Evolutionary conservation across 2,329 filamentous ascomycete genomes (phyloP), one percentile per base, ranked within the genome.

Genomic region (Aspergillus fumigatus): DNA sequence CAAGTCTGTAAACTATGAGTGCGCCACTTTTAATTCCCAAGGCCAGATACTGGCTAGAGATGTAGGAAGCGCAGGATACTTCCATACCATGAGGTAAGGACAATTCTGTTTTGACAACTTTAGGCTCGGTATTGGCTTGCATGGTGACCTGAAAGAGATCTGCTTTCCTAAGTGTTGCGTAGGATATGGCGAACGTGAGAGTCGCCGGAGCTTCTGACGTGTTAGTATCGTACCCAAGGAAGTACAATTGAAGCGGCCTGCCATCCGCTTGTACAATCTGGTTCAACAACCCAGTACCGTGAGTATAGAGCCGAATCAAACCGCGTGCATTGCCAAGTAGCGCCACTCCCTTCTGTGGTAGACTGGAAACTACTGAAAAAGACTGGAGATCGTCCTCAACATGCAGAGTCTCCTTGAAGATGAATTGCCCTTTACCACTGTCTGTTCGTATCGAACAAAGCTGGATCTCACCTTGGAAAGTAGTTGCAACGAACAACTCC

Each of bases 11-110:
- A 1, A 83, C 52, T 3, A 79, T 79, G 51, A 88, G 66, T 1
- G 75, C 74, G 3, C 86, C 85, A 52, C 73, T 74, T 59, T 84
- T 79, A 40, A 82, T 84, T 1, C 85, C 86, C 8, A 87, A 57
- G 1, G 82, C 61, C n/a, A 82, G 64, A 54, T 71, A 72, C 9
- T 71, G 64, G 11, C 60, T 53, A 3, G 56, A 57, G 1, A 77
- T 58, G 40, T 75, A 65, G 19, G 69, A 68, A 54, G 80, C 80
- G 59, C 80, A 81, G 19, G 82, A 83, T 14, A 85, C 76, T 2
- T 77, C 67, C 53, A 84, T 83, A 4, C 73, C 75, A 2, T 74
- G 62, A 4, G 79, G 77, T 5, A 78, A 32, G 66, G 58, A 50
- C 56, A 75, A 55, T 8, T 59, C 59, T 48, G 57, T 51, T 14